Percentiles rank a stretch among this genome's conserved stretches.
Evolutionary conservation across 352 stramenopile genomes (phyloP).

Genomic region (Blastocystis sp.): DNA sequence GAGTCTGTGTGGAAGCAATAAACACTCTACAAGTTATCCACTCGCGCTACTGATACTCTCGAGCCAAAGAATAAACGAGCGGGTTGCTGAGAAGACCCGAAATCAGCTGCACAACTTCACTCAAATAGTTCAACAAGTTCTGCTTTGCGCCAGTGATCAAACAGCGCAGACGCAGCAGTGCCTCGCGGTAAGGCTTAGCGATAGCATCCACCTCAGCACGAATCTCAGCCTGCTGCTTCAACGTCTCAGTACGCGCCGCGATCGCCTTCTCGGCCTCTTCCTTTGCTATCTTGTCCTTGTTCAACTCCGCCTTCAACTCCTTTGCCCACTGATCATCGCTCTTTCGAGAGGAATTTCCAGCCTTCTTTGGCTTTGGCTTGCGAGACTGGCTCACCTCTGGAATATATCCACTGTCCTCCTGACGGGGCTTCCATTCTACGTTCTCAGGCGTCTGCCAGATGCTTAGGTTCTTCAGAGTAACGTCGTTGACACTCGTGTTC

Average conservation of each 20-base stretch:
- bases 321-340: conserved; percentile 23
- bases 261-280: conserved; percentile 57
- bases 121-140: background rate
- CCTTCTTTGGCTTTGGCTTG: background rate
- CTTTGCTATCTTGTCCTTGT: conserved; percentile 59
- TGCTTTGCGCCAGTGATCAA: background rate
- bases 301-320: conserved; percentile 30
- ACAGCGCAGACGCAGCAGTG: background rate
- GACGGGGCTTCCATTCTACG: conserved; percentile 41
- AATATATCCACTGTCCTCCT: conserved; percentile 5
- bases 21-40: background rate
- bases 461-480: background rate
- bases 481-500: background rate
- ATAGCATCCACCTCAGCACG: background rate
- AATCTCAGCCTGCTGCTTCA: conserved; percentile 21
- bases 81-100: background rate
- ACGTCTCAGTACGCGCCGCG: background rate
- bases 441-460: conserved; percentile 35
- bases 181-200: background rate
- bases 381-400: background rate
- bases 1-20: background rate
- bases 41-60: background rate
- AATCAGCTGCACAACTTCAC: background rate
- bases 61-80: background rate
- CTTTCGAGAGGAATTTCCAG: background rate